A percentile compares a stretch with the other conserved stretches of the same genome.
Conservation (phyloP, 2,329 filamentous ascomycete genomes). For the Dryadomyces quercus-mongolicae region DNA sequence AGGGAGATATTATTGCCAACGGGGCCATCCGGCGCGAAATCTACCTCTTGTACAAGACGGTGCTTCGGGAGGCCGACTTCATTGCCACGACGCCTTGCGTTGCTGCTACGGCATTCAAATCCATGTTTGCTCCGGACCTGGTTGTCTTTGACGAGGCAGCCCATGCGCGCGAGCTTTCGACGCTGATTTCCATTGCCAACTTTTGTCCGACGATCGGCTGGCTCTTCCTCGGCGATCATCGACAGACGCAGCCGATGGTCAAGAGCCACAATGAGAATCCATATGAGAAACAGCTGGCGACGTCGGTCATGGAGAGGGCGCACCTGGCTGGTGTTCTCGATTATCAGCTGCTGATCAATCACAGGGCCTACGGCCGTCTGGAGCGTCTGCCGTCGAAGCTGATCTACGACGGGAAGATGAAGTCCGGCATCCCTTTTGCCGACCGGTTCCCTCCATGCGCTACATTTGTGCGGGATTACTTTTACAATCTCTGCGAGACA, state of each 20-base stretch:
- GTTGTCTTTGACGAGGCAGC: constrained; percentile 68
- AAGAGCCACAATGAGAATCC: constrained; percentile 10
- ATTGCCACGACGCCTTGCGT: constrained; percentile 34
- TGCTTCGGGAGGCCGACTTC: constrained; percentile 27
- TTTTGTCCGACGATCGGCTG: constrained; percentile 27
- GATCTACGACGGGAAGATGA: constrained; percentile 29
- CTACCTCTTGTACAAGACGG: constrained; percentile 24
- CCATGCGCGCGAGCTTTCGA: constrained; percentile 32
- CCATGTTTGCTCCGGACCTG: constrained; percentile 64
- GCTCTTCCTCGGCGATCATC: constrained; percentile 34
- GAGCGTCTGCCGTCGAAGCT: constrained; percentile 28
- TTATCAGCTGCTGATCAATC: constrained; percentile 17
- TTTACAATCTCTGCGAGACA: constrained; percentile 8
- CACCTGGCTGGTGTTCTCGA: constrained; percentile 11
- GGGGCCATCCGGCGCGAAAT: constrained; percentile 16
- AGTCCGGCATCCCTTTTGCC: constrained; percentile 15
- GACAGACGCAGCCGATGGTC: constrained; percentile 31
- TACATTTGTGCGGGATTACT: constrained; percentile 10
- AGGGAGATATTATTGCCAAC: constrained; percentile 12
- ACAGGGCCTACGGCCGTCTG: constrained; percentile 17
- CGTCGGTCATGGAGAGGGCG: constrained; percentile 17
- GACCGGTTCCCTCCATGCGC: constrained; percentile 9
- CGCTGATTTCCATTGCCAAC: constrained; percentile 30
- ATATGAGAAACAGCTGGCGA: constrained; percentile 12
- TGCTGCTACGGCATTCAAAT: constrained; percentile 23